A percentile compares a stretch with the other conserved stretches of the same genome.
Evolutionary conservation across 73 alveolate species (phyloP).

Genomic region (Tetrahymena thermophila): DNA sequence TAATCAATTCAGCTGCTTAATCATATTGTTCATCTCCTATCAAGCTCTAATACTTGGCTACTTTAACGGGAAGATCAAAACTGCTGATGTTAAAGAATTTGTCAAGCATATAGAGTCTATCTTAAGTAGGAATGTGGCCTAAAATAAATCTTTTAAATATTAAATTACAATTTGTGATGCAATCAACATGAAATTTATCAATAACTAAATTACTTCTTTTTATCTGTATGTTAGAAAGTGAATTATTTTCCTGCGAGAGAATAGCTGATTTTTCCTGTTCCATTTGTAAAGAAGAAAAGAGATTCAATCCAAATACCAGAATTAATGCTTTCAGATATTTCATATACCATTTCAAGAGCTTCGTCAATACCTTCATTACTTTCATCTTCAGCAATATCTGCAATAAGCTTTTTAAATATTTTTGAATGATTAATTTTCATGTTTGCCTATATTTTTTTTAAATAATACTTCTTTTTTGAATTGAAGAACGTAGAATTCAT

Average conservation of each 20-base stretch:
- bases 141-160: slow-evolving; percentile 41
- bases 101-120: slow-evolving; percentile 74
- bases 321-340: slow-evolving; percentile 67
- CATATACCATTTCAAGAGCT: slow-evolving; percentile 83
- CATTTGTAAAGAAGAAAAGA: slow-evolving; percentile 71
- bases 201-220: slow-evolving; percentile 14
- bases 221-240: slow-evolving; percentile 51
- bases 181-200: background rate
- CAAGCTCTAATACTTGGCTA: slow-evolving; percentile 54
- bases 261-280: slow-evolving; percentile 79
- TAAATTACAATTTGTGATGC: background rate
- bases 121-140: slow-evolving; percentile 65
- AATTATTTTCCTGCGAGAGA: slow-evolving; percentile 76
- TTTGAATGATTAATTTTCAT: background rate
- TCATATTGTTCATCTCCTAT: slow-evolving; percentile 38
- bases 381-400: slow-evolving; percentile 23
- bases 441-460: background rate
- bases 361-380: slow-evolving; percentile 87
- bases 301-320: slow-evolving; percentile 82
- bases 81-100: slow-evolving; percentile 55
- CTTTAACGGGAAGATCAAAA: slow-evolving; percentile 43
- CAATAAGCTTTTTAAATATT: background rate
- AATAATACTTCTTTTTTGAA: slow-evolving; percentile 71
- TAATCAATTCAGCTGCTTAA: slow-evolving; percentile 61
- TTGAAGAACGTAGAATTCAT: slow-evolving; percentile 75